Conservation (phyloP, 2,329 filamentous ascomycete genomes). For the Penicillium sp. region DNA sequence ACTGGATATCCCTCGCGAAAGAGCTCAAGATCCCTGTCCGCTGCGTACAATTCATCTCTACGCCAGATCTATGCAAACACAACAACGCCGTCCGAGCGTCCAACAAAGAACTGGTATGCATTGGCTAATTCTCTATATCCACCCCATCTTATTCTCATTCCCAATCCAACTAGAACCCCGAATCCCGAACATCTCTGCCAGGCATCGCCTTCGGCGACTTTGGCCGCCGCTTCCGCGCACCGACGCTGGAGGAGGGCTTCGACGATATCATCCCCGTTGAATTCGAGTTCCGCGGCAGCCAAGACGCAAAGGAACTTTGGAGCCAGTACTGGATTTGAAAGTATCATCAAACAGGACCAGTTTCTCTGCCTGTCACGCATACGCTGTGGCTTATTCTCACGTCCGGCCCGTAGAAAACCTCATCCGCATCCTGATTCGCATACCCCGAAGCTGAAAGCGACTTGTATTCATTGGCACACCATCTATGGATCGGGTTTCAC, state of each 20-base stretch:
- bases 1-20: constrained; percentile 74
- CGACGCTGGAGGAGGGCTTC: constrained; percentile 75
- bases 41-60: constrained; percentile 79
- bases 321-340: constrained; percentile 69
- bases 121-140: background rate
- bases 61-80: constrained; percentile 70
- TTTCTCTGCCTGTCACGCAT: no score
- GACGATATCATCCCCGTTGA: constrained; percentile 72
- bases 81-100: constrained; percentile 82
- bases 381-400: background rate
- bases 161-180: constrained; percentile 62
- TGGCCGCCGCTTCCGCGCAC: constrained; percentile 68
- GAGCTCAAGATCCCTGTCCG: constrained; percentile 72
- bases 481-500: background rate
- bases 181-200: constrained; percentile 71
- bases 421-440: no score
- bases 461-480: background rate
- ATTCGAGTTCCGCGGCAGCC: constrained; percentile 71
- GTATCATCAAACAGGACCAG: background rate
- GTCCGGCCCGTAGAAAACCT: background rate
- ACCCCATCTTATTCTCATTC: background rate
- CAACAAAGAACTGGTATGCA: constrained; percentile 44
- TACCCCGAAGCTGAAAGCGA: background rate
- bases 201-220: constrained; percentile 78
- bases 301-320: constrained; percentile 71